A percentile compares a stretch with the other conserved stretches of the same genome.
These are phyloP conservation scores for Trifolium subterraneum DNA, from an alignment of 306 rosid genomes.

Conservation along the genomic window DNA sequence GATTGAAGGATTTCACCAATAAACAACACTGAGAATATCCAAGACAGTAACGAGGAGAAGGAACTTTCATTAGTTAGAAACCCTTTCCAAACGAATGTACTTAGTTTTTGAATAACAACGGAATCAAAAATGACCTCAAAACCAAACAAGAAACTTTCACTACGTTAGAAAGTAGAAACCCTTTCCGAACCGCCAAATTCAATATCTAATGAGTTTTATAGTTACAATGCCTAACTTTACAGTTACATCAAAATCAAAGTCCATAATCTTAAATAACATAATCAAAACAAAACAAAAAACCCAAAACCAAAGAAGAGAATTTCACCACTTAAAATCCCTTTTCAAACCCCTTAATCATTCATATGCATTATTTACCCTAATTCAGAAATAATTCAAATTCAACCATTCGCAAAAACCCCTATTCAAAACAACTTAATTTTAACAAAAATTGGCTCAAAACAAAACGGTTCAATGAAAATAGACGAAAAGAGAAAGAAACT, in stretches of 20 bases:
- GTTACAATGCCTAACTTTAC: too few species aligned
- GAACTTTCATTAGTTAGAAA: too few species aligned
- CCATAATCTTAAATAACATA: not conserved
- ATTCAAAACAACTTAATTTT: too few species aligned
- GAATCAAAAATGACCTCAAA: not conserved
- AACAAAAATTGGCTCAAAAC: too few species aligned
- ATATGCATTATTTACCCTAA: not conserved
- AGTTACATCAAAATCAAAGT: too few species aligned
- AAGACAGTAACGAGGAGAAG: not conserved
- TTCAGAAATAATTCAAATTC: not conserved
- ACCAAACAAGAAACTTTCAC: not conserved
- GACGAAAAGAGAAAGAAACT: too few species aligned
- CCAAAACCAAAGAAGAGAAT: not conserved
- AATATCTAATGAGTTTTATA: too few species aligned
- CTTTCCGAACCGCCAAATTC: too few species aligned
- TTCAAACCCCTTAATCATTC: not conserved
- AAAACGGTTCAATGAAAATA: too few species aligned
- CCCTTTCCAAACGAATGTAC: not conserved
- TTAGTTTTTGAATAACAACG: not conserved
- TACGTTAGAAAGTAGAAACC: not conserved
- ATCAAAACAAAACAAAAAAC: not conserved
- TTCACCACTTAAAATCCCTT: not conserved
- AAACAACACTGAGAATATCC: too few species aligned
- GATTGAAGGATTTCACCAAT: too few species aligned
- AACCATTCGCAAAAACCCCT: not conserved